Percentiles rank a stretch among this genome's conserved stretches.
Evolutionary conservation across 805 yeast species (phyloP).

Genomic region (Metschnikowia borealis): DNA sequence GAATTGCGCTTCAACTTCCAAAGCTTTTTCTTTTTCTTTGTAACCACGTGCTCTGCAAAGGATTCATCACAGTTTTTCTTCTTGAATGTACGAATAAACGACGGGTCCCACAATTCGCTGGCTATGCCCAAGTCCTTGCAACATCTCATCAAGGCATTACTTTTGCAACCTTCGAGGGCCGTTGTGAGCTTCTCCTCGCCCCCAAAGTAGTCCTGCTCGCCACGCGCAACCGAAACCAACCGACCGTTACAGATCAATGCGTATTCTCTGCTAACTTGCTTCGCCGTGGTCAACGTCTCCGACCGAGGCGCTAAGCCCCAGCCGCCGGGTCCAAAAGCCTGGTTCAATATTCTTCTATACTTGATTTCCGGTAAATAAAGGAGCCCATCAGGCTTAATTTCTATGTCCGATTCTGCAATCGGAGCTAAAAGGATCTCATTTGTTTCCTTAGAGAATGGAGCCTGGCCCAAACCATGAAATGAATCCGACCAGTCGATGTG

Average conservation of each 20-base stretch:
- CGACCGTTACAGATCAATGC: constrained; percentile 85
- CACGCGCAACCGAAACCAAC: constrained; percentile 86
- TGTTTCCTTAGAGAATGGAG: constrained; percentile 63
- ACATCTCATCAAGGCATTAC: constrained; percentile 95
- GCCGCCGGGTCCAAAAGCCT: constrained; percentile 97
- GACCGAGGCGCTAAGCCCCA: constrained; percentile 98
- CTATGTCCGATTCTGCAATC: constrained; percentile 70
- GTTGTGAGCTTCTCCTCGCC: constrained; percentile 85
- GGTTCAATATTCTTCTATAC: constrained; percentile 82
- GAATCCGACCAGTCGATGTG: constrained; percentile 77
- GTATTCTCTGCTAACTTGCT: constrained; percentile 81
- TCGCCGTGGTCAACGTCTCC: constrained; percentile 71
- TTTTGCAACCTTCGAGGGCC: constrained; percentile 95
- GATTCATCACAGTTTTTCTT: constrained; percentile 63
- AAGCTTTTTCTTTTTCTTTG: constrained; percentile 81
- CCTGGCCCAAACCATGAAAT: constrained; percentile 78
- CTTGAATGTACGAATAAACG: constrained; percentile 56
- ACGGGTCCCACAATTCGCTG: constrained; percentile 96
- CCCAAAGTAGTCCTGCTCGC: constrained; percentile 88
- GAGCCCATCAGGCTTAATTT: constrained; percentile 93
- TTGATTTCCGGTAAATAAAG: constrained; percentile 92
- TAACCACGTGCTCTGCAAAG: constrained; percentile 78
- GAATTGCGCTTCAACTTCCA: constrained; percentile 80
- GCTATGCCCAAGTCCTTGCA: constrained; percentile 97
- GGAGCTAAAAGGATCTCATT: constrained; percentile 59